Evolutionary conservation across 768 basidiomycete species (phyloP), one percentile per base, ranked within the genome.

Genomic region (Vararia minispora): DNA sequence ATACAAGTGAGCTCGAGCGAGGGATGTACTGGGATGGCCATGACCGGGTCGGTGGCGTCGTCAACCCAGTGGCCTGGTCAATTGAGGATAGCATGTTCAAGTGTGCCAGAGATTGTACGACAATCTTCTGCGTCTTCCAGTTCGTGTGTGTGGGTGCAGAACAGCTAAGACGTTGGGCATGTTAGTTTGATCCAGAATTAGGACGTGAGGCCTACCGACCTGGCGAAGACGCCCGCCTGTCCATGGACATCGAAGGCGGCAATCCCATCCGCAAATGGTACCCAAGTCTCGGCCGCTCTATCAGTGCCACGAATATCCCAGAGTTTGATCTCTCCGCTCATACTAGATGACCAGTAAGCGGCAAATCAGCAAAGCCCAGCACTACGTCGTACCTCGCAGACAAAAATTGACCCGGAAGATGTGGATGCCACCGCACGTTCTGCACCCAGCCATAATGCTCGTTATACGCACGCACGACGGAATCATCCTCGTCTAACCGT

Each of bases 191-290:
- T 16, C 14, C 14, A 21, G 29, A 20, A 12, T 13, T 21, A 25
- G 30, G 18, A n/a, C n/a, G n/a, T n/a, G 25, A 13, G 32, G 22
- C 24, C 14, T 17, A 69, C 84, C 58, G 54, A 94, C 89, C 76
- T 71, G 17, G 86, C 89, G 55, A 94, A 86, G 13, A 97, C 80
- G 27, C 78, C 75, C 0, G 87, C 72, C 35, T 79, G 71, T 8
- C 80, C 66, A 58, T 99, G 95, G 1, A 87, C 78, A 46, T 95
- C 90, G 48, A 98, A 83, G 1, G 80, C 72, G 8, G 86, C 75
- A 33, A 97, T 63, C 8, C 91, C 90, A 22, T 75, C 60, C 2
- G 74, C 71, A 46, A 81, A 74, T 17, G 75, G 55, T 27, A 80
- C 68, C 69, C 83, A 77, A 27, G 72, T 69, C 34, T 74, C 65